Evolutionary conservation across 2,329 filamentous ascomycete genomes (phyloP), one percentile per base, ranked within the genome.

Genomic region (Metarhizium brunneum): DNA sequence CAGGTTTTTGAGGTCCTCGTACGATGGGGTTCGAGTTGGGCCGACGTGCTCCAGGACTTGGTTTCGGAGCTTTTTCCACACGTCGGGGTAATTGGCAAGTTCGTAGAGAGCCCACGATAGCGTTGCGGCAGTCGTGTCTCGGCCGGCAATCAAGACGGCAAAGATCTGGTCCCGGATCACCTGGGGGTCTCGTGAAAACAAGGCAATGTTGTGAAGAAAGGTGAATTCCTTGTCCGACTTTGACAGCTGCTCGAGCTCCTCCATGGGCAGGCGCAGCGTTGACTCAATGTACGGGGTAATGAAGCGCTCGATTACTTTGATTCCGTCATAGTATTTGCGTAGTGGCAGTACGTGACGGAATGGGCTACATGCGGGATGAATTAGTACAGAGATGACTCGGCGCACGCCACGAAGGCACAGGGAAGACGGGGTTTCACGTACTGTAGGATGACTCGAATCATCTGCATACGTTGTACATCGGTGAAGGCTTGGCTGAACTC

Each of bases 141-240:
- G 81, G 7, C 90, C 91, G 1, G 92, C 92, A 13, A 96, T 79
- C 3, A 96, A 80, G 5, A 96, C 81, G 42, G 87, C 86, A 30
- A 94, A 82, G 51, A 96, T 78, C 70, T 96, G 91, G 70, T 96
- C 91, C 36, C 90, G 88, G 16, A 96, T 80, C 3, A 91, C 81
- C 53, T 78, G 80, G 57, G 78, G 76, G 66, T 87, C 82, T 36
- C 87, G 83, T 0, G 91, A 96, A 73, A 90, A 91, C 36, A 80
- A 79, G 49, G 90, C 90, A 4, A 96, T 81, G 42, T 90, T 88
- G 70, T 96, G 88, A 20, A 96, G 80, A 73, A 96, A 96, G 1
- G 88, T 95, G 69, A 94, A 92, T 42, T 80, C 82, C 58, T 79
- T 74, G 66, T 90, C 87, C 8, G 82, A 82, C 66, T 88, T 91